Conservation (phyloP, 2,329 filamentous ascomycete species). For the Trichoderma brevicompactum region DNA sequence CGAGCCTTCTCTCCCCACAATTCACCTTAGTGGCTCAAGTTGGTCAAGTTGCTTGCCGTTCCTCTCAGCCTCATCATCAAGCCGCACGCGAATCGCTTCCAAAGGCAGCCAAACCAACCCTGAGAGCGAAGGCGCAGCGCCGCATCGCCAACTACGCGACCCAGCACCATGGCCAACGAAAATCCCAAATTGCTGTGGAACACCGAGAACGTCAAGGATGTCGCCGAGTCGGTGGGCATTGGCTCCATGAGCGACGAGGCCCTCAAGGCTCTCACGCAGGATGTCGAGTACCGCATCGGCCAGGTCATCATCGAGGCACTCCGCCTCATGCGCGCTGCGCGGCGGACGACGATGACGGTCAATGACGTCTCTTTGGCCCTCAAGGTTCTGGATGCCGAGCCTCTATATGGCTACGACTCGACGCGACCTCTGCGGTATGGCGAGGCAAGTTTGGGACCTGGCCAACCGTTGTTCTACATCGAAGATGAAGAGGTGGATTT, state of each 20-base stretch:
- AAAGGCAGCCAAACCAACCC: not conserved
- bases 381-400: conserved; percentile 86
- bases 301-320: conserved; percentile 93
- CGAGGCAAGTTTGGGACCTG: conserved; percentile 89
- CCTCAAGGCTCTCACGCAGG: conserved; percentile 83
- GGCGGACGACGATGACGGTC: conserved; percentile 83
- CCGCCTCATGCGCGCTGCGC: conserved; percentile 92
- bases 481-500: conserved; percentile 99
- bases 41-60: not conserved
- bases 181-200: conserved; percentile 79
- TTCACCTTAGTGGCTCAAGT: not conserved
- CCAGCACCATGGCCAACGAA: conserved; percentile 44
- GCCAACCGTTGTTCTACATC: conserved; percentile 94
- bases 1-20: conserved; percentile 20
- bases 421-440: conserved; percentile 87
- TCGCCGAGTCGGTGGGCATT: conserved; percentile 94
- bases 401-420: conserved; percentile 94
- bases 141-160: not conserved
- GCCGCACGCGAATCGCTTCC: not conserved
- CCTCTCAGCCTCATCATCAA: conserved; percentile 14
- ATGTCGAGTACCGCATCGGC: conserved; percentile 92
- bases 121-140: not conserved
- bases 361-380: conserved; percentile 89
- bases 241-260: conserved; percentile 80
- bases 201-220: conserved; percentile 91